Evolutionary conservation across 345 rosid species (phyloP).

Genomic region (Capsella bursapastoris): DNA sequence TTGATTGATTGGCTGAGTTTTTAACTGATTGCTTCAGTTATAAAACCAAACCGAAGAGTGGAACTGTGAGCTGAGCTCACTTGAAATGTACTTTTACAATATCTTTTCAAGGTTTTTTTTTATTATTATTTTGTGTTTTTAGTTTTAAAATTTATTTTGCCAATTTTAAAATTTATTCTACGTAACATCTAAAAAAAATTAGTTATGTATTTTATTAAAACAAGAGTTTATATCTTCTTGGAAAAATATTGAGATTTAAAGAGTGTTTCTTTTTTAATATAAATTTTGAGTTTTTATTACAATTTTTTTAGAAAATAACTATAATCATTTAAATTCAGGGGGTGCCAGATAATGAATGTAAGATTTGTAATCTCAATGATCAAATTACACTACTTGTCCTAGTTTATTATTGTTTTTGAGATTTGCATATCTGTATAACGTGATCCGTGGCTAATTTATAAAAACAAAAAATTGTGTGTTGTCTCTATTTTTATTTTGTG

Average conservation of each 20-base stretch:
- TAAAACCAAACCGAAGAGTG: neutral
- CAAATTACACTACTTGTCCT: neutral
- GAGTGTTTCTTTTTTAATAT: neutral
- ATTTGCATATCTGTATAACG: slow-evolving; percentile 20
- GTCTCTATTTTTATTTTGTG: neutral
- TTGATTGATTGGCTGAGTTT: slow-evolving; percentile 14
- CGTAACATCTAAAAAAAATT: neutral
- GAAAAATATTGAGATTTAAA: too few species aligned
- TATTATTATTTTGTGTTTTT: neutral
- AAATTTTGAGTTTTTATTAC: too few species aligned
- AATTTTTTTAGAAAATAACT: neutral
- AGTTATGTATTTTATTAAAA: too few species aligned
- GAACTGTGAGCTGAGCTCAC: slow-evolving; percentile 12
- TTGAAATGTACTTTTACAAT: neutral
- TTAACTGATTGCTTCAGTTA: neutral
- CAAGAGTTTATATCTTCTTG: too few species aligned
- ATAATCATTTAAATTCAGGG: neutral
- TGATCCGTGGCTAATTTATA: slow-evolving; percentile 15
- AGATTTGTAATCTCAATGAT: neutral
- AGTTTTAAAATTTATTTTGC: neutral
- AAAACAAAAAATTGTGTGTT: neutral
- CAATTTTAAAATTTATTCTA: neutral
- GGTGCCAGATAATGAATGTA: neutral
- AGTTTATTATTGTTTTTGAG: neutral
- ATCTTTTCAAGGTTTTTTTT: neutral